phyloP scores from a whole-genome alignment of 352 stramenopile genomes.

The Pythium brachiatum region DNA sequence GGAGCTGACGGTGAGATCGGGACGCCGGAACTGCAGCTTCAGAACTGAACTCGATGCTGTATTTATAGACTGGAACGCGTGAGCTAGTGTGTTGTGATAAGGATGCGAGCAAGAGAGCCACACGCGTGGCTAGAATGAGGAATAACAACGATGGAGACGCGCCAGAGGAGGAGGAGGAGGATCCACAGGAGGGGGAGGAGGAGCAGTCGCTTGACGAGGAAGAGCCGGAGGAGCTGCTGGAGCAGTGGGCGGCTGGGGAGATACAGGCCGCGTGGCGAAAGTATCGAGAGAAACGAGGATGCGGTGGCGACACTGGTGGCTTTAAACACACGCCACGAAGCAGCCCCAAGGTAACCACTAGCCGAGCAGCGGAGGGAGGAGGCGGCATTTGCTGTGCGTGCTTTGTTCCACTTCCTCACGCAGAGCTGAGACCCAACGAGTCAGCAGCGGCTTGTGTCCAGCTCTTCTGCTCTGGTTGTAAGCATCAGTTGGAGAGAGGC shows the following conservation, averaged over 20 bases:
- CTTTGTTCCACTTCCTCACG: not conserved
- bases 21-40: too few species aligned
- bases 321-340: not conserved
- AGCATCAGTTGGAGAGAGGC: not conserved
- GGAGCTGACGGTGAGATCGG: too few species aligned
- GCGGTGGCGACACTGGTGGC: not conserved
- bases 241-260: constrained; percentile 3
- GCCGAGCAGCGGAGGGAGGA: too few species aligned
- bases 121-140: too few species aligned
- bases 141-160: not conserved
- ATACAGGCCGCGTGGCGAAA: constrained; percentile 11
- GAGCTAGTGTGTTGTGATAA: too few species aligned
- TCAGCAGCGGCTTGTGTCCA: not conserved
- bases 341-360: too few species aligned
- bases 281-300: not conserved
- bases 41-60: too few species aligned
- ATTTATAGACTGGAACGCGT: too few species aligned
- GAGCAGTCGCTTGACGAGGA: not conserved
- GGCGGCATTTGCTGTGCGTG: constrained; percentile 20
- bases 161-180: not conserved
- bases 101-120: too few species aligned
- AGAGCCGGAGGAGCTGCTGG: not conserved
- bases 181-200: not conserved
- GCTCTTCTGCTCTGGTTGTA: constrained; percentile 11
- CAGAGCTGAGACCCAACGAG: not conserved